Percentiles rank a stretch among this genome's conserved stretches.
These are phyloP conservation scores for Scytalidium lignicola DNA, from an alignment of 2,329 filamentous ascomycete species.

Conservation along the genomic window DNA sequence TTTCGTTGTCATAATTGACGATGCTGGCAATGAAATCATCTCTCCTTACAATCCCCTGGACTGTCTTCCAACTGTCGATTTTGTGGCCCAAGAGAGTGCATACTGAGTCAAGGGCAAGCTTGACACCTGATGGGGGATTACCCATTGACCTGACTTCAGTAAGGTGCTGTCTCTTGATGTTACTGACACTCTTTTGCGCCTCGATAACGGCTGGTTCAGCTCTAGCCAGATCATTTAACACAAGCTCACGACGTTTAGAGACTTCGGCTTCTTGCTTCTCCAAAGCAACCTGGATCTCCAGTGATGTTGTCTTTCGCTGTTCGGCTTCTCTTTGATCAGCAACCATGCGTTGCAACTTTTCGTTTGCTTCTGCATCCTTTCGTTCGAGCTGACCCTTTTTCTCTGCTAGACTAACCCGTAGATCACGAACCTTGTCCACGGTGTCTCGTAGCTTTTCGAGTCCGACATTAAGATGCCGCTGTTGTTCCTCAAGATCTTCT, in stretches of 20 bases:
- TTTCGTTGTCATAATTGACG: conserved; percentile 93
- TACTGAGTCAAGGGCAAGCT: conserved; percentile 90
- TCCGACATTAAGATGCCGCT: conserved; percentile 96
- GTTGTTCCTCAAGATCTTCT: conserved; percentile 96
- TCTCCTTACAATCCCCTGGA: conserved; percentile 79
- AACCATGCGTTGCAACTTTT: conserved; percentile 96
- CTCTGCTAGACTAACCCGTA: conserved; percentile 83
- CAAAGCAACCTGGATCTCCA: conserved; percentile 82
- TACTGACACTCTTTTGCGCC: conserved; percentile 93
- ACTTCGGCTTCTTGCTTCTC: conserved; percentile 89
- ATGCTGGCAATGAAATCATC: conserved; percentile 99
- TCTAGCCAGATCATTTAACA: conserved; percentile 79
- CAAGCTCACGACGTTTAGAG: conserved; percentile 74
- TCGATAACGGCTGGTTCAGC: conserved; percentile 91
- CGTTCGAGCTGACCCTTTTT: conserved; percentile 91
- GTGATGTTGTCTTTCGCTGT: conserved; percentile 78
- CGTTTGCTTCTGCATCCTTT: conserved; percentile 93
- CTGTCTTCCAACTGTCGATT: conserved; percentile 84
- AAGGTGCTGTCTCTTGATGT: conserved; percentile 95
- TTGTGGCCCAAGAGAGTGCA: conserved; percentile 91
- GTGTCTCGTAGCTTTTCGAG: conserved; percentile 96
- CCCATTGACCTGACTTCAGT: conserved; percentile 97
- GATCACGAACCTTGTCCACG: conserved; percentile 91
- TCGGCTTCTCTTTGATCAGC: conserved; percentile 93
- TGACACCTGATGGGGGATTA: conserved; percentile 84